These are phyloP conservation scores for Grifola frondosa DNA, from an alignment of 1,284 basidiomycete species.

Conservation along the genomic window DNA sequence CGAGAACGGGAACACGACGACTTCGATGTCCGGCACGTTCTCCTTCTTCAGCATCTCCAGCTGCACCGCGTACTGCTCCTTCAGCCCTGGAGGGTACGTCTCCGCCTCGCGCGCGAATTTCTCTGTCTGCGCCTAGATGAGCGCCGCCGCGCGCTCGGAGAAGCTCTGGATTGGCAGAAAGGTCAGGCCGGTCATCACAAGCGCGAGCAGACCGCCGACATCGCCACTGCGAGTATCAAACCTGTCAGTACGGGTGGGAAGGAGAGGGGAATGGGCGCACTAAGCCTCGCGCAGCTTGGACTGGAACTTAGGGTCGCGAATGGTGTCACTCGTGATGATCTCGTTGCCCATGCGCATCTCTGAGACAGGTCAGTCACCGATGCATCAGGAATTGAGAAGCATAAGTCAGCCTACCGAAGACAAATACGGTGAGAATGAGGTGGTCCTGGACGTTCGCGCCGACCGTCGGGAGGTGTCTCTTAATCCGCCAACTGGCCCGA, in stretches of 20 bases:
- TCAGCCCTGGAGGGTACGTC: slow-evolving; percentile 9
- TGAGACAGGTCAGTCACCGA: no score
- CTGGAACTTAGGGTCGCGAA: slow-evolving; percentile 22
- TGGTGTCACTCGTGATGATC: slow-evolving; percentile 25
- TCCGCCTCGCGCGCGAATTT: neutral
- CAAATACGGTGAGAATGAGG: slow-evolving; percentile 14
- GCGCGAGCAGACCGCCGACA: neutral
- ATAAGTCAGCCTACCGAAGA: slow-evolving; percentile 7
- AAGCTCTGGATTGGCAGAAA: slow-evolving; percentile 10
- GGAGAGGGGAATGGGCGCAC: slow-evolving; percentile 15
- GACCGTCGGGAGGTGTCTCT: slow-evolving; percentile 41
- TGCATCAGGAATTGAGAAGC: neutral
- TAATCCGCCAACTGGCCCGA: no score
- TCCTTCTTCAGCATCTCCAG: slow-evolving; percentile 9
- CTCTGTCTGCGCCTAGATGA: slow-evolving; percentile 5
- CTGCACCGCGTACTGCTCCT: slow-evolving; percentile 16
- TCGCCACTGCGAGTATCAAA: no score
- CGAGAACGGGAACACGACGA: slow-evolving; percentile 1
- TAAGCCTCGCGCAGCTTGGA: slow-evolving; percentile 22
- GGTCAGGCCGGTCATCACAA: slow-evolving; percentile 5
- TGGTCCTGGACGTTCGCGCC: slow-evolving; percentile 46
- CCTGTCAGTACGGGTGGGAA: neutral
- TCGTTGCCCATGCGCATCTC: slow-evolving; percentile 24
- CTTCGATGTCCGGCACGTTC: slow-evolving; percentile 15
- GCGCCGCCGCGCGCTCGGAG: slow-evolving; percentile 1